Evolutionary conservation across 371 early-diverging fungal genomes (phyloP).

Genomic region (Syncephalastrum contaminatum): DNA sequence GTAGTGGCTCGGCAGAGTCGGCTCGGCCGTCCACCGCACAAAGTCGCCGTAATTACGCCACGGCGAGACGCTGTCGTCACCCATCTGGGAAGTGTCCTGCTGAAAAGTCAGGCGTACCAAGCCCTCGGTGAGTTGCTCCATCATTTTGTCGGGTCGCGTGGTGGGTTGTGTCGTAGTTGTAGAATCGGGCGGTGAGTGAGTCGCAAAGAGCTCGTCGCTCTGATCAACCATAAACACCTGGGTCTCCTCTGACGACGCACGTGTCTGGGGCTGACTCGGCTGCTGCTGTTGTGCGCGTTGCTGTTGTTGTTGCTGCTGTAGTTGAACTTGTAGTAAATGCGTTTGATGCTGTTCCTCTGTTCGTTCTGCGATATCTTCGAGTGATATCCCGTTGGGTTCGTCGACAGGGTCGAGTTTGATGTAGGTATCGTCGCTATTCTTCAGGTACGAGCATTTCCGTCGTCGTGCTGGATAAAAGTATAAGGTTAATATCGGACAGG

Average conservation of each 20-base stretch:
- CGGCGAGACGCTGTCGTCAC: conserved; percentile 11
- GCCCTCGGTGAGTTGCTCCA: conserved; percentile 41
- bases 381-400: conserved; percentile 12
- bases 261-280: background rate
- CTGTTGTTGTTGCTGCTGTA: conserved; percentile 3
- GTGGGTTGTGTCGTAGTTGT: conserved; percentile 4
- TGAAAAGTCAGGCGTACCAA: conserved; percentile 36
- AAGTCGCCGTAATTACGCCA: conserved; percentile 23
- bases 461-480: conserved; percentile 30
- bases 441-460: conserved; percentile 45
- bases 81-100: conserved; percentile 19
- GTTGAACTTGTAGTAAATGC: background rate
- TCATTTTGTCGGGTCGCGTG: conserved; percentile 40
- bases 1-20: conserved; percentile 17
- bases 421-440: conserved; percentile 49
- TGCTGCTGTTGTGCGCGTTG: background rate
- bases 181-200: conserved; percentile 2
- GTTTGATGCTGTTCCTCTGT: conserved; percentile 20
- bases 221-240: conserved; percentile 20
- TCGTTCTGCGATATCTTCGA: conserved; percentile 28
- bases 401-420: conserved; percentile 39
- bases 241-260: conserved; percentile 11
- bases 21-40: conserved; percentile 28
- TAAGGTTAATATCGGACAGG: too few species aligned
- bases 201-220: conserved; percentile 30